Percentiles rank a stretch among this genome's conserved stretches.
These are phyloP conservation scores for Dinochytrium kinnereticum DNA, from an alignment of 371 early-diverging fungal genomes.

Conservation along the genomic window DNA sequence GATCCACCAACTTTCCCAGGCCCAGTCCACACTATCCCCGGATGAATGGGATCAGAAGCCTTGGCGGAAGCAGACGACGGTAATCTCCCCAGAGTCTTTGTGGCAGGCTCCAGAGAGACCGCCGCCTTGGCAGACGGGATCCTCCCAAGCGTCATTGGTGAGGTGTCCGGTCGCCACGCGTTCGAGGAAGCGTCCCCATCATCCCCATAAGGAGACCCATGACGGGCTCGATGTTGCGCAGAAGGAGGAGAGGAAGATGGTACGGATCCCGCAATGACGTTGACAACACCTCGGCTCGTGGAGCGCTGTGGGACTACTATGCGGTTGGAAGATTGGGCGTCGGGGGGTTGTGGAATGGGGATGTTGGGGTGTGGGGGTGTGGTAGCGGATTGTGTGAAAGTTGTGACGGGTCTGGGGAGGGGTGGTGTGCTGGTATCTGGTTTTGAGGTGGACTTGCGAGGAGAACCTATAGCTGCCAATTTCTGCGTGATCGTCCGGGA, in stretches of 20 bases:
- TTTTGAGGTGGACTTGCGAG: neutral
- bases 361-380: neutral
- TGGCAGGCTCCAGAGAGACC: neutral
- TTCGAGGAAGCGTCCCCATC: neutral
- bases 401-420: neutral
- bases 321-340: neutral
- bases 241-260: too few species aligned
- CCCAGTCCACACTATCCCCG: too few species aligned
- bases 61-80: too few species aligned
- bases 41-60: too few species aligned
- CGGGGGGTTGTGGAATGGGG: neutral
- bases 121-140: neutral
- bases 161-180: neutral
- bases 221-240: too few species aligned
- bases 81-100: slow-evolving; percentile 9
- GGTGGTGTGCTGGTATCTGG: neutral
- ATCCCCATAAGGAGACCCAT: too few species aligned
- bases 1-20: too few species aligned
- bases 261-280: neutral
- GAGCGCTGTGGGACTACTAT: neutral
- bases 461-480: too few species aligned
- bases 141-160: slow-evolving; percentile 7
- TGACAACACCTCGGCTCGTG: neutral
- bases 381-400: neutral
- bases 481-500: too few species aligned